Evolutionary conservation across 108 stramenopile species (phyloP), one percentile per base, ranked within the genome.

Genomic region (Hondaea fermentalgiana): DNA sequence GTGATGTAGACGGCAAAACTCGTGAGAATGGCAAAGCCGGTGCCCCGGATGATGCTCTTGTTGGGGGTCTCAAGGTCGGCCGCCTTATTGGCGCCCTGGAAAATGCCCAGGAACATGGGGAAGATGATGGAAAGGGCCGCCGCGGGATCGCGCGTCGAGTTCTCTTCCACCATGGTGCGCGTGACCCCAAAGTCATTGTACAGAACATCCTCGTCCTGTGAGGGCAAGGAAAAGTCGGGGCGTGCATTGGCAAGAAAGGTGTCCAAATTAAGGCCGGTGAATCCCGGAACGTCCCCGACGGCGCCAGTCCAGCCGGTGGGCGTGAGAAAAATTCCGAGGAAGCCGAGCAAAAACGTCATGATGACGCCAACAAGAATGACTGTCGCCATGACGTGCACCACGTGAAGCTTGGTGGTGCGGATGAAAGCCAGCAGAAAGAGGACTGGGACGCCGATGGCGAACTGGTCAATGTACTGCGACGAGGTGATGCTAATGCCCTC

Each of bases 81-180:
- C 12, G 76, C 76, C 51, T 83, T 83, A 45, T 83, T 83, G 49
- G 49, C 76, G 45, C 76, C 76, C 76, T 83, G 76, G 76, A 83
- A 83, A 23, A 83, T 53, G n/a, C 76, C 76, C 17, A 83, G 51
- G 3, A 83, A 83, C 76, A 83, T 83, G 4, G 76, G 76, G 28
- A 83, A 83, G 76, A 83, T 83, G 4, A 83, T 47, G 10, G 76
- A 83, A 17, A 83, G 51, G 19, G 76, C 76, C 10, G 76, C 19
- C n/a, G 76, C 51, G 23, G 76, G 76, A 23, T 83, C 23, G 25
- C 25, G 45, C 2, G 51, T 47, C 28, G 45, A 53, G 28, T 83
- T 83, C 51, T 83, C 76, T 6, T 83, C 76, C 17, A 83, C 76
- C 76, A 83, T 83, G n/a, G 19, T 28, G 6, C 16, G 16, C 16